phyloP scores from a whole-genome alignment of 2,329 filamentous ascomycete species.

The Nigrospora osmanthi region DNA sequence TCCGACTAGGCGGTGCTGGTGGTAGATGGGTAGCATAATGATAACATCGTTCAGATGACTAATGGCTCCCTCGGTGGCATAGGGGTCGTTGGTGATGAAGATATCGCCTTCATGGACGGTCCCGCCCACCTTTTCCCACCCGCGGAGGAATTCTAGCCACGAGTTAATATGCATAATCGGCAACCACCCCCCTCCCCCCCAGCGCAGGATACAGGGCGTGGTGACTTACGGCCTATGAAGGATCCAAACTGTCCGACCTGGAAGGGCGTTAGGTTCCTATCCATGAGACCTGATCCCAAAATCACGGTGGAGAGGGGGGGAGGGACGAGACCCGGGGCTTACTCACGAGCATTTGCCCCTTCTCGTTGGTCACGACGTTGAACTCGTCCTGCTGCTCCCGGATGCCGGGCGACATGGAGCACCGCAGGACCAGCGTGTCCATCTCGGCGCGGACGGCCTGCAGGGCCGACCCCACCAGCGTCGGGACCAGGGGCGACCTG shows the following conservation, averaged over 20 bases:
- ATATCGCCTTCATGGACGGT: constrained; percentile 39
- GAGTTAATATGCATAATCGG: neutral
- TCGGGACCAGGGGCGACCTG: constrained; percentile 31
- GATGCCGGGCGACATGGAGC: constrained; percentile 41
- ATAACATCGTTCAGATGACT: constrained; percentile 42
- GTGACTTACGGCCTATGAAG: constrained; percentile 27
- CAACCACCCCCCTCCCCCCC: no score
- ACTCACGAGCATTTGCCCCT: constrained; percentile 34
- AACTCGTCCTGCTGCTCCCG: constrained; percentile 44
- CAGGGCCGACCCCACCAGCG: constrained; percentile 33
- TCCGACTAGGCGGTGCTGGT: constrained; percentile 32
- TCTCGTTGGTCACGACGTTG: constrained; percentile 40
- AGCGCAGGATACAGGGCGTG: neutral
- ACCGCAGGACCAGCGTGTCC: constrained; percentile 42
- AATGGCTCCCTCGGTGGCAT: constrained; percentile 38
- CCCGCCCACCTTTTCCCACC: constrained; percentile 28
- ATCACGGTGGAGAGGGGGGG: no score
- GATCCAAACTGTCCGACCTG: constrained; percentile 39
- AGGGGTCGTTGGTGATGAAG: constrained; percentile 43
- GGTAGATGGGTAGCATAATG: constrained; percentile 38
- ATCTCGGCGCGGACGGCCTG: constrained; percentile 39
- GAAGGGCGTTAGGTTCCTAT: no score
- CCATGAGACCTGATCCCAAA: no score
- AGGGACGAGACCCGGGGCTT: no score
- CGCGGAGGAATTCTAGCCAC: constrained; percentile 28